Base-by-base conservation (phyloP, 1,139 yeast genomes). In the Hemisphaericaspora subhashii region DNA sequence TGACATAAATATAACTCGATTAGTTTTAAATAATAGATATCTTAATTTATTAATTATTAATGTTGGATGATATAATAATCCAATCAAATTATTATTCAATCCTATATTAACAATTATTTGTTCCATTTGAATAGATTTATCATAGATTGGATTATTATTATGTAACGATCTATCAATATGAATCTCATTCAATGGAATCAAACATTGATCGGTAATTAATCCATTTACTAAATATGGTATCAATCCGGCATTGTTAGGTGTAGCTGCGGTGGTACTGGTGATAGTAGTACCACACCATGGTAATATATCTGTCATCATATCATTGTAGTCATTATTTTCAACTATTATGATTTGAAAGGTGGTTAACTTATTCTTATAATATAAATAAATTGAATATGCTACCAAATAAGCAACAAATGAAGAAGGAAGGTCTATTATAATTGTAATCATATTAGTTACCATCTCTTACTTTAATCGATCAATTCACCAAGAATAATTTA, bases 221-320 rank as follows among this genome's bases (percentile, higher is more conserved):
- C n/a, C n/a, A n/a, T 11, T 15, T 11, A 15, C 21, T 26, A 13
- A 26, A 26, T 13, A 8, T 13, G 16, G 17, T 7, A 26, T 3
- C 13, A 8, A 14, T 13, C 7, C 9, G 9, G 29, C 10, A 11
- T n/a, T 14, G 29, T 11, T 7, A 6, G 14, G 15, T 13, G 16
- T 7, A 9, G 2, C 33, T 4, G 57, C 56, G 20, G 47, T n/a
- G n/a, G n/a, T n/a, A n/a, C n/a, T n/a, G n/a, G n/a, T n/a, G n/a
- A n/a, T n/a, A n/a, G n/a, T 51, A 17, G 47, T 47, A 2, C 64
- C 64, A 45, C 64, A 60, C 62, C 62, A 58, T 3, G 62, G 61
- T 32, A 38, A 39, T 26, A 43, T 18, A 25, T 31, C 33, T 26
- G 18, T 26, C 31, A 39, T 33, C 5, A 26, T 43, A 30, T 30